A percentile compares a stretch with the other conserved stretches of the same genome.
These are phyloP conservation scores for Pleurotus platypus DNA, from an alignment of 768 basidiomycete genomes.

Conservation along the genomic window DNA sequence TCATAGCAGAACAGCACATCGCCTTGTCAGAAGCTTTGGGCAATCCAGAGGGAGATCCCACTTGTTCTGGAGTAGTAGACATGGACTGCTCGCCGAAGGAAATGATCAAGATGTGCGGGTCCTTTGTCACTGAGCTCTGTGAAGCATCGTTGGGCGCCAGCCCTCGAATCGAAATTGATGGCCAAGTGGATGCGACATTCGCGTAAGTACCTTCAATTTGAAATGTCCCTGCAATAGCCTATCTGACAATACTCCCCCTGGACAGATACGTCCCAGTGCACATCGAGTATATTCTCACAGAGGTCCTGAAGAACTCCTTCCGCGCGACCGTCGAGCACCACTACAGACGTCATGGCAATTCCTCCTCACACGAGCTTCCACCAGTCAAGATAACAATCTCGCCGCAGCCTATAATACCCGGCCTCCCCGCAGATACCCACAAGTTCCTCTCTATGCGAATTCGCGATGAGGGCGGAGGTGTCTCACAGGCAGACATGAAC, in stretches of 20 bases:
- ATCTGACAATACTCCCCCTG: slow-evolving; percentile 3
- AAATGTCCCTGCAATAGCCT: background rate
- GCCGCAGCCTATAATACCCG: slow-evolving; percentile 37
- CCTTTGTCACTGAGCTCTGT: slow-evolving; percentile 82
- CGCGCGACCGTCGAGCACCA: slow-evolving; percentile 85
- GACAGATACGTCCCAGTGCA: slow-evolving; percentile 83
- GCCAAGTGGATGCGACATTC: slow-evolving; percentile 67
- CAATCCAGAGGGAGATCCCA: slow-evolving; percentile 23
- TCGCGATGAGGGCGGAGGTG: slow-evolving; percentile 85
- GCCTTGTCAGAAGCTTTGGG: slow-evolving; percentile 70
- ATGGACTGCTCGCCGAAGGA: slow-evolving; percentile 64
- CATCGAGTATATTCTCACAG: slow-evolving; percentile 87
- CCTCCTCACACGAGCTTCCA: slow-evolving; percentile 39
- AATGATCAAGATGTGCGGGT: slow-evolving; percentile 77
- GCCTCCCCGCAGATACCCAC: slow-evolving; percentile 19
- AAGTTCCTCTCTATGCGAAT: slow-evolving; percentile 73
- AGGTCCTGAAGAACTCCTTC: slow-evolving; percentile 88
- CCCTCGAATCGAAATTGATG: slow-evolving; percentile 69
- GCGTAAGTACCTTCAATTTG: slow-evolving; percentile 51
- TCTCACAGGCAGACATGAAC: slow-evolving; percentile 67
- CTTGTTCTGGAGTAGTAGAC: slow-evolving; percentile 66
- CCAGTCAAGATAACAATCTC: slow-evolving; percentile 73
- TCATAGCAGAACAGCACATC: slow-evolving; percentile 91
- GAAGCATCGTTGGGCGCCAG: slow-evolving; percentile 77
- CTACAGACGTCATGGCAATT: slow-evolving; percentile 32